Evolutionary conservation across 2,329 filamentous ascomycete genomes (phyloP), one percentile per base, ranked within the genome.

Genomic region (Ceratocystiopsis minuta): DNA sequence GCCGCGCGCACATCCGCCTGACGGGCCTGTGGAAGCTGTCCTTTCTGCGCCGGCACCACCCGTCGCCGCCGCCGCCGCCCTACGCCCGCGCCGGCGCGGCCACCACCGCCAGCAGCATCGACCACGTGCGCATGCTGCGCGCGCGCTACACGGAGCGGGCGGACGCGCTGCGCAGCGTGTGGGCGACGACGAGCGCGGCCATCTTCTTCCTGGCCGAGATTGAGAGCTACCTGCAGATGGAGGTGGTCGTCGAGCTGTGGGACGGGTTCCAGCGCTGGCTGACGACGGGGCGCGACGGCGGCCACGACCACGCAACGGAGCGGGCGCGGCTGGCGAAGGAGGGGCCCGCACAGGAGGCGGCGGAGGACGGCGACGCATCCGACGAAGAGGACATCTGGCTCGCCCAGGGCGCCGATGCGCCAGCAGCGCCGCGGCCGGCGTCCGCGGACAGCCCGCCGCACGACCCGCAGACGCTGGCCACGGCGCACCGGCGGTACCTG

Each of bases 201-300:
- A 73, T 93, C 4, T 95, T 94, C 60, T 81, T 96, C 50, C 66
- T 96, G 4, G 84, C 82, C 0, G 87, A 95, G 55, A 79, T 84
- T 14, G 81, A 88, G 50, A 76, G 76, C 3, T 96, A 93, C 52
- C 75, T 96, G 37, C 88, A 95, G 57, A 84, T 82, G 1, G 86
- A 94, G 54, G 78, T 96, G 7, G 78, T 95, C 14, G 74, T 78
- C 45, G 77, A 78, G 31, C 77, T 84, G 2, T 95, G 86, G 75
- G 71, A 78, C 15, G 76, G 81, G 40, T 87, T 96, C 51, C 72
- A 80, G 41, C 57, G 60, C 14, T 95, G 87, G 85, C 64, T 93
- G 16, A 66, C 66, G 24, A 64, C 65, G 12, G 62, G 62, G 5
- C 56, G 58, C 32, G 51, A 55, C 38, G 36, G 33, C 2, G 33